These are phyloP conservation scores for Edaphochlamys debaryana DNA, from an alignment of 139 green algal genomes.

Conservation along the genomic window DNA sequence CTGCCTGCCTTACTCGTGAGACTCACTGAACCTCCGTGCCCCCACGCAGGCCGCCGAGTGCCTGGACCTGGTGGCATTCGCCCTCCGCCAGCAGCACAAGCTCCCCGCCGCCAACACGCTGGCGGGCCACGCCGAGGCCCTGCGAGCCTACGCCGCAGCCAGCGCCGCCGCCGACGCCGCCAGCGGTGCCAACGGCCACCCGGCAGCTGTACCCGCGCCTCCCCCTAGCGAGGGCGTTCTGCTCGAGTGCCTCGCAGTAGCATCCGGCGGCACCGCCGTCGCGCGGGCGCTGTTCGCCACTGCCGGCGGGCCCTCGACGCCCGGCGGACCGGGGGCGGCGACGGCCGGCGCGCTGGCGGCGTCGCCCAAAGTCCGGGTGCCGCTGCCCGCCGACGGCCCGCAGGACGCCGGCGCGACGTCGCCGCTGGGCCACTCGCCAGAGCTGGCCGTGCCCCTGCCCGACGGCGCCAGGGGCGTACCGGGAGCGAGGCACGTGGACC, in stretches of 20 bases:
- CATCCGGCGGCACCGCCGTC: too few species aligned
- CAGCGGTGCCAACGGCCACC: background rate
- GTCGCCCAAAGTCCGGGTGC: background rate
- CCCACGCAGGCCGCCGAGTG: conserved; percentile 28
- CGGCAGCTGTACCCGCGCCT: background rate
- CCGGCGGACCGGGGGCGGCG: too few species aligned
- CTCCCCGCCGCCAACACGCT: background rate
- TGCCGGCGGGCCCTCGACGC: too few species aligned
- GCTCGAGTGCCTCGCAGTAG: background rate
- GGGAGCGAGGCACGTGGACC: background rate
- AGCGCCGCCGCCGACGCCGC: background rate
- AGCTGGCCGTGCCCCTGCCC: background rate
- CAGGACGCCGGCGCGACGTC: too few species aligned
- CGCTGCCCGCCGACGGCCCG: background rate
- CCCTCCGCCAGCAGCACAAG: background rate
- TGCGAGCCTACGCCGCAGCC: background rate
- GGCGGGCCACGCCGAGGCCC: conserved; percentile 9
- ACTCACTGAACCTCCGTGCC: too few species aligned
- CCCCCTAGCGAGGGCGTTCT: conserved; percentile 6
- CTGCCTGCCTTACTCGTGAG: too few species aligned
- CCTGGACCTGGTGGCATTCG: background rate
- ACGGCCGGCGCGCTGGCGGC: background rate
- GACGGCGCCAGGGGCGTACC: too few species aligned
- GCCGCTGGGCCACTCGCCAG: background rate
- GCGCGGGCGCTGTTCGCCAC: background rate